These are phyloP conservation scores for Russula lepida DNA, from an alignment of 768 basidiomycete genomes.

Conservation along the genomic window DNA sequence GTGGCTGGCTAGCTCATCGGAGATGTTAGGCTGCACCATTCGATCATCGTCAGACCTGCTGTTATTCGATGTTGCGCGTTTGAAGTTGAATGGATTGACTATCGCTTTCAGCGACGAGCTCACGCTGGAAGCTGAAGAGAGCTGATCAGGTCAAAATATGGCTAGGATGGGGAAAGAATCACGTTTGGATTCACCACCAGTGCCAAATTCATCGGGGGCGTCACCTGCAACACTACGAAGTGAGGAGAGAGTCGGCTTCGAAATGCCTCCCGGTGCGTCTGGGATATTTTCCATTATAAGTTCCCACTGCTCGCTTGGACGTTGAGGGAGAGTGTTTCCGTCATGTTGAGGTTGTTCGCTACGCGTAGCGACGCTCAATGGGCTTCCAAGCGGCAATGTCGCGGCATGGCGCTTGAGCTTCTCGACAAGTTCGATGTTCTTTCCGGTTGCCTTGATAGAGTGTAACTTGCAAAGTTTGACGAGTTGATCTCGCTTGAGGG, in stretches of 20 bases:
- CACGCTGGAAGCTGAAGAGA: conserved; percentile 44
- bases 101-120: conserved; percentile 68
- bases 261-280: conserved; percentile 50
- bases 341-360: conserved; percentile 35
- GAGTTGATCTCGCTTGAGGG: conserved; percentile 78
- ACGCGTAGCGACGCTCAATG: conserved; percentile 44
- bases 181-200: conserved; percentile 52
- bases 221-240: conserved; percentile 31
- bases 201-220: conserved; percentile 63
- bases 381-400: conserved; percentile 44
- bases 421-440: conserved; percentile 66
- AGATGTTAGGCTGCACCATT: conserved; percentile 26
- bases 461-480: conserved; percentile 81
- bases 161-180: background rate
- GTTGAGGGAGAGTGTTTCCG: conserved; percentile 27
- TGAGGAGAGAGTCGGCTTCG: conserved; percentile 42
- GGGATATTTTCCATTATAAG: conserved; percentile 77
- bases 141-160: background rate
- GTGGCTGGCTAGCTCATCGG: conserved; percentile 13
- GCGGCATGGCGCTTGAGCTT: conserved; percentile 60
- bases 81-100: conserved; percentile 68
- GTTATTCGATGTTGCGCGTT: conserved; percentile 36
- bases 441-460: conserved; percentile 69
- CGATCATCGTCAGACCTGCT: conserved; percentile 26
- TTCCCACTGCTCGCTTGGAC: conserved; percentile 79